Evolutionary conservation across 805 yeast species (phyloP).

Genomic region (Henningerozyma blattae): DNA sequence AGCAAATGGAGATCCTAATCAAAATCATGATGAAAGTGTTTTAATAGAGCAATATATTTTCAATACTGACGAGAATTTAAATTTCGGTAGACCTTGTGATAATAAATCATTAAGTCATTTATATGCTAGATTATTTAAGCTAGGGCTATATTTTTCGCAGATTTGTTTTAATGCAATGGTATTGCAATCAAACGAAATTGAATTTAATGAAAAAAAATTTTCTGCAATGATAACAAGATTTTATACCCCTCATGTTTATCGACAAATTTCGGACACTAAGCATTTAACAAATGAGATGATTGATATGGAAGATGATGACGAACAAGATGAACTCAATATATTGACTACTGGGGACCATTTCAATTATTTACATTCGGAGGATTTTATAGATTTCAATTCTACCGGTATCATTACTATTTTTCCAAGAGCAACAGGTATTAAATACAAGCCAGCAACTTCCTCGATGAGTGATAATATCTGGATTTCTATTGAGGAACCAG

Average conservation of each 20-base stretch:
- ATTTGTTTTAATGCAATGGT: conserved; percentile 11
- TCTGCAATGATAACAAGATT: conserved; percentile 15
- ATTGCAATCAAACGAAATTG: not conserved
- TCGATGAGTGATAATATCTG: conserved; percentile 17
- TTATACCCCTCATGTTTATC: not conserved
- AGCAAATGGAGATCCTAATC: conserved; percentile 1
- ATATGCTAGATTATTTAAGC: conserved; percentile 11
- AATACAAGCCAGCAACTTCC: conserved; percentile 14
- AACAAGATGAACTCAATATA: not conserved
- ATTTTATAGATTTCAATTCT: conserved; percentile 9
- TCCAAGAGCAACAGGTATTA: conserved; percentile 17
- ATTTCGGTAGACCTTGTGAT: conserved; percentile 9
- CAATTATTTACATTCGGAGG: conserved; percentile 9
- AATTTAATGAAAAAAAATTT: conserved; percentile 2
- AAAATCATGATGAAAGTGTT: conserved; percentile 1
- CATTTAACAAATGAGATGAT: not conserved
- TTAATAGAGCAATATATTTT: conserved; percentile 19
- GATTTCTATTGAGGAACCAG: conserved; percentile 14
- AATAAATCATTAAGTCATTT: conserved; percentile 8
- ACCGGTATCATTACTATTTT: conserved; percentile 19
- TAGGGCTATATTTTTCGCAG: conserved; percentile 13
- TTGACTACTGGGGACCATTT: conserved; percentile 10
- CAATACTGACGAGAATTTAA: conserved; percentile 9
- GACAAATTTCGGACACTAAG: not conserved
- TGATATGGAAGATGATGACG: not conserved